Percentiles rank a stretch among this genome's conserved stretches.
Conservation (phyloP, 2,329 filamentous ascomycete genomes). For the Phoma herbarum region DNA sequence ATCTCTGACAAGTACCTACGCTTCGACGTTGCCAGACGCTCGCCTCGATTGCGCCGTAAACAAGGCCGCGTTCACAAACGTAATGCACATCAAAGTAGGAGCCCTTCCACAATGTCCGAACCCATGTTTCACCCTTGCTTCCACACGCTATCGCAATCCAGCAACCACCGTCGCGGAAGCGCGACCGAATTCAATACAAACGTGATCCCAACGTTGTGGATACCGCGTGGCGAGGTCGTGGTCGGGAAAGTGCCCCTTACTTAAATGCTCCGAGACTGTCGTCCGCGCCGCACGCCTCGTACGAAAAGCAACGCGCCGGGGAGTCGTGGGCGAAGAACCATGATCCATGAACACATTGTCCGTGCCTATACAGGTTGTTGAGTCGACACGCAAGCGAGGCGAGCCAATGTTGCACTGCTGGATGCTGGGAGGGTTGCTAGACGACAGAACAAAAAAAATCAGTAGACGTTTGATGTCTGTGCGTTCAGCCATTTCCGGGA, state of each 20-base stretch:
- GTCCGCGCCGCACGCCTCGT: background rate
- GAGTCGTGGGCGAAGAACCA: background rate
- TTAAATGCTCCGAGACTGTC: background rate
- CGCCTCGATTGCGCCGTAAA: no score
- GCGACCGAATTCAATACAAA: no score
- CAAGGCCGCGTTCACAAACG: no score
- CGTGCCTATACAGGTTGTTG: slow-evolving; percentile 12
- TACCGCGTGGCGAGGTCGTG: background rate
- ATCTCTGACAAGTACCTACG: no score
- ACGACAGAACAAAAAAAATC: no score
- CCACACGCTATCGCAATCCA: no score
- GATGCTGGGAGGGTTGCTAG: background rate
- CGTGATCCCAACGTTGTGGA: background rate
- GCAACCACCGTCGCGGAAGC: no score
- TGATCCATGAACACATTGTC: background rate
- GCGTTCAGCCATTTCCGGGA: background rate
- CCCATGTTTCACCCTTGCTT: no score
- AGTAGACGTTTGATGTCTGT: background rate
- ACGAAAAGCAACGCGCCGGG: background rate
- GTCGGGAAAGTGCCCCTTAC: no score
- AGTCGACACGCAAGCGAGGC: slow-evolving; percentile 3
- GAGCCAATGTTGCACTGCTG: slow-evolving; percentile 13
- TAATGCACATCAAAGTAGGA: no score
- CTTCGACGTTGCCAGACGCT: no score
- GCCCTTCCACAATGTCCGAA: no score